These are phyloP conservation scores for Epichloe glyceriae DNA, from an alignment of 2,329 filamentous ascomycete genomes.

Conservation along the genomic window DNA sequence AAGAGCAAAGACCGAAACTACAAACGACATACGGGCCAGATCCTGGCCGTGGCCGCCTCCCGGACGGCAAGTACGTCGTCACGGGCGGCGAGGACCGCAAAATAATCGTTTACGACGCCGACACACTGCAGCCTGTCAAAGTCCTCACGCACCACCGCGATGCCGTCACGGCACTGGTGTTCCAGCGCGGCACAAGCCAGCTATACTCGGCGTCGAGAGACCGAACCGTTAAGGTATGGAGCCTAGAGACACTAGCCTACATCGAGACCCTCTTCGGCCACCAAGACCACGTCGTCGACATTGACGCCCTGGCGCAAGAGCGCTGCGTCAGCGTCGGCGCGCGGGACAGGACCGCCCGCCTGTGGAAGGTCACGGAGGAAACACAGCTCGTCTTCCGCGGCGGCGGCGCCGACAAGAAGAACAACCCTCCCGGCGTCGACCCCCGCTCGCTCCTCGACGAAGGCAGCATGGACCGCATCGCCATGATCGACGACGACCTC, in stretches of 20 bases:
- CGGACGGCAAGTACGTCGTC: constrained; percentile 80
- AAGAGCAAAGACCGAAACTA: constrained; percentile 52
- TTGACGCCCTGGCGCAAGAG: constrained; percentile 73
- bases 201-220: constrained; percentile 85
- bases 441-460: constrained; percentile 49
- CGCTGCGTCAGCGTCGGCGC: constrained; percentile 84
- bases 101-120: constrained; percentile 79
- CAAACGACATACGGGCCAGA: constrained; percentile 66
- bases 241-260: constrained; percentile 80
- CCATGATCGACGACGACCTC: constrained; percentile 74
- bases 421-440: constrained; percentile 28
- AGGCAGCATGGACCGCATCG: constrained; percentile 83
- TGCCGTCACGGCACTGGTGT: constrained; percentile 70
- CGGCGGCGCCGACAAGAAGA: constrained; percentile 52
- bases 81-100: constrained; percentile 79
- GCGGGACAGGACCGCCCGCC: constrained; percentile 75
- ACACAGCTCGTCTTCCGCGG: constrained; percentile 91
- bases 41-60: constrained; percentile 78
- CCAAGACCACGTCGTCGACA: constrained; percentile 76
- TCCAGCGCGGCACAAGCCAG: constrained; percentile 79
- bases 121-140: constrained; percentile 62
- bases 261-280: constrained; percentile 94
- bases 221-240: constrained; percentile 92
- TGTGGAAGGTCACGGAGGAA: constrained; percentile 96
- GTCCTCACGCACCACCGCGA: constrained; percentile 90